phyloP scores from a whole-genome alignment of 441 rosid species.

The Bruguiera hainesii region DNA sequence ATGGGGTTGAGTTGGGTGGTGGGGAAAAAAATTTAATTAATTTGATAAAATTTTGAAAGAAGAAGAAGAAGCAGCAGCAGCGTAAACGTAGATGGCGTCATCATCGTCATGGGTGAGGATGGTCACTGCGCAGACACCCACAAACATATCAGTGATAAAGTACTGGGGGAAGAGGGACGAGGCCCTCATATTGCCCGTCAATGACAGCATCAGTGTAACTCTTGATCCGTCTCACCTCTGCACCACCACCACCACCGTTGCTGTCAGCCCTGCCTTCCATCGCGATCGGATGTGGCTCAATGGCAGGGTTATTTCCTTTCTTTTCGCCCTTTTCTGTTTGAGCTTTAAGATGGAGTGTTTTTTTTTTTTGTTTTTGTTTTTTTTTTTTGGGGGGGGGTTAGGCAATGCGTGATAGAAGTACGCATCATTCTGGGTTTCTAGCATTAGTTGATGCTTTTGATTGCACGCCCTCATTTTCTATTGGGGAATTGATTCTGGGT shows the following conservation, averaged over 20 bases:
- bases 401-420: background rate
- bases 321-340: background rate
- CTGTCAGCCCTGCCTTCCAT: conserved; percentile 75
- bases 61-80: no score
- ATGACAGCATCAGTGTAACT: conserved; percentile 90
- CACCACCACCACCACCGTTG: conserved; percentile 86
- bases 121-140: conserved; percentile 89
- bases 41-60: no score
- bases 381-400: background rate
- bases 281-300: conserved; percentile 98
- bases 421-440: background rate
- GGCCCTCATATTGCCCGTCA: conserved; percentile 72
- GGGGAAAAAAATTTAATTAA: no score
- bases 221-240: conserved; percentile 91
- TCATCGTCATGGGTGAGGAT: conserved; percentile 55
- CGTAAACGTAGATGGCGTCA: no score
- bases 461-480: no score
- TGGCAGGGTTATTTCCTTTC: conserved; percentile 56
- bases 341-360: background rate
- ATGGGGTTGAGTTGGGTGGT: no score
- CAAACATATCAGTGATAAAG: conserved; percentile 93
- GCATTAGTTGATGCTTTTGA: background rate
- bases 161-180: conserved; percentile 97
- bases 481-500: background rate
- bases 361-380: background rate